These are phyloP conservation scores for Leptographium lundbergii DNA, from an alignment of 2,329 filamentous ascomycete genomes.

Conservation along the genomic window DNA sequence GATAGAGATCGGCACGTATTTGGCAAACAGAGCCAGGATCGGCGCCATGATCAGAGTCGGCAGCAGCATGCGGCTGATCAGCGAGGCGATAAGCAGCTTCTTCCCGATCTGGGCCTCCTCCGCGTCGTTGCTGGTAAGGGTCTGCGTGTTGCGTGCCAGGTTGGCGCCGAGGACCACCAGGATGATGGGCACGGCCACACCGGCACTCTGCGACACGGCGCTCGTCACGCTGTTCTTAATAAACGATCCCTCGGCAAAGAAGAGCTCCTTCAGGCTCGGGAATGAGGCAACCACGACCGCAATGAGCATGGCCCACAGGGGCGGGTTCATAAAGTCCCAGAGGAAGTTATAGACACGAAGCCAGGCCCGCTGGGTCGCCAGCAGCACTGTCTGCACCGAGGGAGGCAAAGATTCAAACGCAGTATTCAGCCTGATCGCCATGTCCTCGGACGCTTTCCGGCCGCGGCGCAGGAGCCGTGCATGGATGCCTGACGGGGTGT, in stretches of 20 bases:
- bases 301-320: slow-evolving; percentile 89
- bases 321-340: slow-evolving; percentile 96
- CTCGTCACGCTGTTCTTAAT: slow-evolving; percentile 86
- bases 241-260: slow-evolving; percentile 83
- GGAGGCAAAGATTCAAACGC: slow-evolving; percentile 26
- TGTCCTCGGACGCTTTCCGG: slow-evolving; percentile 4
- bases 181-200: slow-evolving; percentile 89
- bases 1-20: slow-evolving; percentile 85
- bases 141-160: slow-evolving; percentile 79
- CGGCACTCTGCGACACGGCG: slow-evolving; percentile 71
- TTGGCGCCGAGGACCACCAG: slow-evolving; percentile 92
- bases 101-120: slow-evolving; percentile 59
- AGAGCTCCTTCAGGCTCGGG: slow-evolving; percentile 66
- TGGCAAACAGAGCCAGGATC: slow-evolving; percentile 72
- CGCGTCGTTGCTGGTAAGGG: slow-evolving; percentile 49
- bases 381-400: slow-evolving; percentile 25
- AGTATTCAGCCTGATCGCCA: slow-evolving; percentile 12
- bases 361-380: slow-evolving; percentile 20
- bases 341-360: slow-evolving; percentile 48
- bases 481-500: slow-evolving; percentile 26
- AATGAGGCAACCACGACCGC: slow-evolving; percentile 87
- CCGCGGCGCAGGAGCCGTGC: slow-evolving; percentile 20
- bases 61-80: slow-evolving; percentile 83
- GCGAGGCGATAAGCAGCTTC: slow-evolving; percentile 71
- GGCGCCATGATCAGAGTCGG: slow-evolving; percentile 90